These are phyloP conservation scores for Agaricales sp. DNA, from an alignment of 1,284 basidiomycete species.

Conservation along the genomic window DNA sequence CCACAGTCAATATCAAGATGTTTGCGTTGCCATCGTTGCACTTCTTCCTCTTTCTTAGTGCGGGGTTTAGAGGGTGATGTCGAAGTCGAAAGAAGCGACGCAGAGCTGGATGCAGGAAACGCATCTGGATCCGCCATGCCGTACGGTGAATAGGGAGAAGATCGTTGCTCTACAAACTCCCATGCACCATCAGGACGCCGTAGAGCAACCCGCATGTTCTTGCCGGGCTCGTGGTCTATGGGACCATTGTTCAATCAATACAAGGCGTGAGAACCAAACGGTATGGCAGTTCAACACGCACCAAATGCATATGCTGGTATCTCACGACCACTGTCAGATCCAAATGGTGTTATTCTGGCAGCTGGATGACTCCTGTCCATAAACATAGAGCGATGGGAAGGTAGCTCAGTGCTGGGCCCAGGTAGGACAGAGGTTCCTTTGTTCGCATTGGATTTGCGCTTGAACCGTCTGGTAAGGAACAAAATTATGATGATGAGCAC, in stretches of 20 bases:
- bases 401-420: not conserved
- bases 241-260: conserved; percentile 1
- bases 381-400: not conserved
- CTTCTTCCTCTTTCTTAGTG: not conserved
- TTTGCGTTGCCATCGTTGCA: not conserved
- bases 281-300: not conserved
- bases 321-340: not conserved
- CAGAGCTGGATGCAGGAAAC: not conserved
- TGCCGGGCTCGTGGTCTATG: not conserved
- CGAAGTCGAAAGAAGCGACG: not conserved
- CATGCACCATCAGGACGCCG: not conserved
- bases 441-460: not conserved
- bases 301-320: not conserved
- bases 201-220: not conserved
- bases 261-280: not conserved
- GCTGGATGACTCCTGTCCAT: not conserved
- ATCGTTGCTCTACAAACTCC: not conserved
- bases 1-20: not conserved
- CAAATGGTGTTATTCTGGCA: not conserved
- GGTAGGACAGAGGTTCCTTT: not conserved
- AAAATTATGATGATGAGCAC: not conserved
- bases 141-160: not conserved
- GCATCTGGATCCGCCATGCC: not conserved
- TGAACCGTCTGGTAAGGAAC: not conserved
- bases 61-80: not conserved